Percentiles rank a stretch among this genome's conserved stretches.
Evolutionary conservation across 2,329 filamentous ascomycete genomes (phyloP).

Genomic region (Neonectria hederae): DNA sequence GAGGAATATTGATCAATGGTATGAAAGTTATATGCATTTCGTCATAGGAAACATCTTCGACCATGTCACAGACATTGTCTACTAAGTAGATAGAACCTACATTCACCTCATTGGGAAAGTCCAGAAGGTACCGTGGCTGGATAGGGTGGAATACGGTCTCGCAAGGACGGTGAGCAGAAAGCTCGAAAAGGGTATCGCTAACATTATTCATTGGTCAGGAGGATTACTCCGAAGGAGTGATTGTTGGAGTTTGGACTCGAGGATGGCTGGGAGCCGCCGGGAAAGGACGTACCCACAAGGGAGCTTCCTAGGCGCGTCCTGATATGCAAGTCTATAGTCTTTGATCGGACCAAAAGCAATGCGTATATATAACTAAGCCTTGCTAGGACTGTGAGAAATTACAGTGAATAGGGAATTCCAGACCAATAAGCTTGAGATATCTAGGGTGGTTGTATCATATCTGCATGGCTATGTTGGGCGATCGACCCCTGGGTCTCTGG

Average conservation of each 20-base stretch:
- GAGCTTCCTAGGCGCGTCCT: slow-evolving; percentile 38
- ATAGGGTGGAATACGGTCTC: slow-evolving; percentile 15
- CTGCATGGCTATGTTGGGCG: no score
- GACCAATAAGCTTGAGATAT: no score
- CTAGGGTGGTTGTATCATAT: no score
- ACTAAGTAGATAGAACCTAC: slow-evolving; percentile 7
- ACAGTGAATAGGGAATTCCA: no score
- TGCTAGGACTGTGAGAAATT: no score
- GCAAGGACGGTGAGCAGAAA: slow-evolving; percentile 3
- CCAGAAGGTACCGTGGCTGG: slow-evolving; percentile 7
- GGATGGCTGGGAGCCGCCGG: slow-evolving; percentile 50
- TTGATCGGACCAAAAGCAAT: no score
- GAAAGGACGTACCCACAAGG: slow-evolving; percentile 43
- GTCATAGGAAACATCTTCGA: slow-evolving; percentile 16
- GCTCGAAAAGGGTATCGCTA: slow-evolving; percentile 14
- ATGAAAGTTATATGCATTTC: slow-evolving; percentile 23
- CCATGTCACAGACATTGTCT: slow-evolving; percentile 4
- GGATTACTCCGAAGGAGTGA: not conserved
- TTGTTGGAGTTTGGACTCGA: slow-evolving; percentile 46
- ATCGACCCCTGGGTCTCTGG: no score
- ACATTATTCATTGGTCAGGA: slow-evolving; percentile 10
- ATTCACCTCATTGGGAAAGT: slow-evolving; percentile 10
- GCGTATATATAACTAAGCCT: no score
- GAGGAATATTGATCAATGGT: slow-evolving; percentile 13
- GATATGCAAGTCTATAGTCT: no score